A percentile compares a stretch with the other conserved stretches of the same genome.
phyloP scores from a whole-genome alignment of 192 early-diverging fungal genomes.

The Haplosporangium gracile region DNA sequence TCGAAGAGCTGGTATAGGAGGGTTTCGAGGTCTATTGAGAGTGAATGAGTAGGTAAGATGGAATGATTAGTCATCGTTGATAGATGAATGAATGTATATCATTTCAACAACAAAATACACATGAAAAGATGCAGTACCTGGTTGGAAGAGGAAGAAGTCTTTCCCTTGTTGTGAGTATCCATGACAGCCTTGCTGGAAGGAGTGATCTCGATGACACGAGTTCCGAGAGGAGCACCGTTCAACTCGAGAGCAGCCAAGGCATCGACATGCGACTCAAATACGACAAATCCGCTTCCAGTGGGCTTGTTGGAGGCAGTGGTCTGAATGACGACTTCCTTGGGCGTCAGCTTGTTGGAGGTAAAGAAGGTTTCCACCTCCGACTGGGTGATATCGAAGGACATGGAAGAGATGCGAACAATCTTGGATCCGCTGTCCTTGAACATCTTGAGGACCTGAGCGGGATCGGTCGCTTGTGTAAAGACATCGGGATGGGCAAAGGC shows the following conservation, averaged over 20 bases:
- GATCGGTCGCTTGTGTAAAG: constrained; percentile 73
- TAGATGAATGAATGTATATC: neutral
- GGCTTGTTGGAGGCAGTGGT: constrained; percentile 67
- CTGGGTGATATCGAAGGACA: constrained; percentile 73
- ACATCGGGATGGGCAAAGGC: constrained; percentile 67
- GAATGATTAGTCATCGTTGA: constrained; percentile 53
- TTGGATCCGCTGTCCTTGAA: constrained; percentile 75
- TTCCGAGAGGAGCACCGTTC: constrained; percentile 72
- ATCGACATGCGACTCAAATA: constrained; percentile 76
- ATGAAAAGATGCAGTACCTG: constrained; percentile 56
- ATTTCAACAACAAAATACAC: neutral
- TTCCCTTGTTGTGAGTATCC: constrained; percentile 66
- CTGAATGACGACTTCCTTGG: constrained; percentile 74
- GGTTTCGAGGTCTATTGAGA: neutral
- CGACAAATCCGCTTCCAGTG: constrained; percentile 73
- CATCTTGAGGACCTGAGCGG: constrained; percentile 69
- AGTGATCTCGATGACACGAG: constrained; percentile 71
- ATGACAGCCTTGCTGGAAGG: constrained; percentile 73
- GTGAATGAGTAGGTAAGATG: neutral
- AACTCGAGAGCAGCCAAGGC: constrained; percentile 71
- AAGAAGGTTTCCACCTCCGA: constrained; percentile 74
- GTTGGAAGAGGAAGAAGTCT: constrained; percentile 62
- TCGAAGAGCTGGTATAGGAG: constrained; percentile 11
- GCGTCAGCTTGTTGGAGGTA: constrained; percentile 62
- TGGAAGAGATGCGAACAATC: constrained; percentile 72